Percentiles rank a stretch among this genome's conserved stretches.
phyloP scores from a whole-genome alignment of 495 filamentous ascomycete genomes.

The Penicillium robsamsonii region DNA sequence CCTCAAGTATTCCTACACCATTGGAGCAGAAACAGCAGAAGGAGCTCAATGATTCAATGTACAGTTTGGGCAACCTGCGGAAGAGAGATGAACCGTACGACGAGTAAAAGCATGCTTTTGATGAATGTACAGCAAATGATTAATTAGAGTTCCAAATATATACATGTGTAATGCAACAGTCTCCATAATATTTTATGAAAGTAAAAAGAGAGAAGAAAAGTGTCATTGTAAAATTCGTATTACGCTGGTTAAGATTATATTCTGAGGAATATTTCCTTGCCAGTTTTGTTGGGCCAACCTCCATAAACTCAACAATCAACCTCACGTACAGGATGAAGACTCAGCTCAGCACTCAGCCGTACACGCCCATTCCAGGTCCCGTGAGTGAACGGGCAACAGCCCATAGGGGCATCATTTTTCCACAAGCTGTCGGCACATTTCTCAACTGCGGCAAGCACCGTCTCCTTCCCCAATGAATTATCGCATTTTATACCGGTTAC shows the following conservation, averaged over 20 bases:
- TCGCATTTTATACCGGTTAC: background rate
- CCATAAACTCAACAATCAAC: background rate
- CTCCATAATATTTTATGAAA: background rate
- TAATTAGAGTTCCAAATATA: conserved; percentile 3
- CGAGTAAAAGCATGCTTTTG: conserved; percentile 21
- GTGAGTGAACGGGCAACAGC: background rate
- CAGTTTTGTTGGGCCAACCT: background rate
- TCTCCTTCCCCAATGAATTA: background rate
- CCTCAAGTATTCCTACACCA: conserved; percentile 27
- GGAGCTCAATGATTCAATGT: conserved; percentile 55
- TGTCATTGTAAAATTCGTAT: background rate
- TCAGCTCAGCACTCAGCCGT: background rate
- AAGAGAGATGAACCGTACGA: conserved; percentile 49
- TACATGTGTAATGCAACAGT: background rate
- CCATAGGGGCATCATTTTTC: background rate
- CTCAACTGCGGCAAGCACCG: background rate
- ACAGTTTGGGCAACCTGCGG: conserved; percentile 68
- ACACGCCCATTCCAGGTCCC: background rate
- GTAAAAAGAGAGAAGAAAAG: background rate
- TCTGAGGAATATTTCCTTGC: rapidly evolving
- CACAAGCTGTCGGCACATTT: background rate
- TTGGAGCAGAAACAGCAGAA: conserved; percentile 36
- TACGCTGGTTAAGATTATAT: background rate
- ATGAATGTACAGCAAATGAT: conserved; percentile 15
- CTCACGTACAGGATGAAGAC: background rate